Base-by-base conservation (phyloP, 805 yeast species). In the Candida ortonii region DNA sequence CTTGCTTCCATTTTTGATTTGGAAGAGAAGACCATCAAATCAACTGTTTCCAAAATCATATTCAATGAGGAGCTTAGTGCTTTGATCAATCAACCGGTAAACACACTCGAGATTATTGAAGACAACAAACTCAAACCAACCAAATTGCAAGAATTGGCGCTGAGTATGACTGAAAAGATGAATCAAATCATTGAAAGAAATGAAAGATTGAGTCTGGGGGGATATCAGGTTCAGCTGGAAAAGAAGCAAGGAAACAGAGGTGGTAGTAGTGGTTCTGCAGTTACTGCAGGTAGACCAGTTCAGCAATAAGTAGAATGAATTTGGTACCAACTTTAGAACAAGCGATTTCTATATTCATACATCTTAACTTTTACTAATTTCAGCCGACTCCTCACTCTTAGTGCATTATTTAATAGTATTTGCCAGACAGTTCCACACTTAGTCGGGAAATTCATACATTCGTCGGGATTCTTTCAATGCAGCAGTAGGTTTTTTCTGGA, bases 141-240 rank as follows among this genome's bases (percentile, higher is more conserved):
- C 41, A 82, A 78, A 57, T 73, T 90, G 62, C 96, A 90, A 70
- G 87, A 84, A 59, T 73, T 90, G 54, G 94, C 96, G 14, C 68
- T 87, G 44, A 76, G 81, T 28, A 71, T 93, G 65, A 83, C 86
- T 44, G 96, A 87, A 43, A 84, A 82, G 70, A 81, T 84, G 33
- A 73, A 73, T 38, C 78, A 80, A 52, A 71, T 87, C 48, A 75
- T 83, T 36, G 96, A 87, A 61, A 78, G 85, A 67, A 86, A 85
- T 59, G 95, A 86, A 62, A 79, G 86, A 60, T 72, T 86, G 34
- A 83, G 85, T 34, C 74, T 84, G 29, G 84, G 86, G 49, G 93
- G 89, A 28, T 80, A 75, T 60, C 79, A 67, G 49, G 64, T 54
- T 17, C 49, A 41, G 33, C 42, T 41, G 52, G 43, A 65, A 52